A percentile compares a stretch with the other conserved stretches of the same genome.
Evolutionary conservation across 352 stramenopile genomes (phyloP).

Genomic region (Hyaloperonospora brassicae): DNA sequence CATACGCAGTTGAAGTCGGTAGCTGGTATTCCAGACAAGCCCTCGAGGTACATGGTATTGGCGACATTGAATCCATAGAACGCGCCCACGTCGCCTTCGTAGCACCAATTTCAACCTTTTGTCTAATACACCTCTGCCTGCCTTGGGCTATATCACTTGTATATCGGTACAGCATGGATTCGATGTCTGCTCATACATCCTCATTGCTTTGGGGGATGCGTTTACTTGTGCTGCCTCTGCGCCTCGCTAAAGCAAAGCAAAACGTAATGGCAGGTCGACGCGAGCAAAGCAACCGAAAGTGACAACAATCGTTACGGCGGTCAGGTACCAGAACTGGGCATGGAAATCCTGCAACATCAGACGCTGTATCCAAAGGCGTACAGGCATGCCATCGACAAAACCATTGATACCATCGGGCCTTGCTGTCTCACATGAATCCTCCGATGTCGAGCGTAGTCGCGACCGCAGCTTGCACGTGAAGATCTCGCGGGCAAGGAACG

Average conservation of each 20-base stretch:
- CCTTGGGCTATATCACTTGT: conserved; percentile 19
- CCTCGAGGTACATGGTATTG: conserved; percentile 91
- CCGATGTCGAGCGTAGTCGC: conserved; percentile 31
- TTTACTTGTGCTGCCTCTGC: neutral
- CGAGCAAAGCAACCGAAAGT: conserved; percentile 82
- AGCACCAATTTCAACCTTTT: conserved; percentile 10
- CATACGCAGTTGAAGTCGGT: conserved; percentile 33
- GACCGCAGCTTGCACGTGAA: conserved; percentile 77
- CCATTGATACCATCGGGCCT: conserved; percentile 21
- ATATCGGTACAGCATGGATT: conserved; percentile 5
- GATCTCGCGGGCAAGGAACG: conserved; percentile 76
- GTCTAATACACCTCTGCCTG: conserved; percentile 4
- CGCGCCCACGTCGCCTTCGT: conserved; percentile 25
- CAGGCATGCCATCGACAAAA: conserved; percentile 58
- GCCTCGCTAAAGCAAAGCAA: conserved; percentile 47
- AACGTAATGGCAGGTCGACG: conserved; percentile 61
- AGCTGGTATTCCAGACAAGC: conserved; percentile 66
- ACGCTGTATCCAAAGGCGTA: conserved; percentile 71
- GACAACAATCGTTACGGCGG: conserved; percentile 69
- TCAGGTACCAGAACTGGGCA: conserved; percentile 83
- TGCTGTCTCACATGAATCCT: conserved; percentile 16
- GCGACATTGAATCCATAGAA: conserved; percentile 85
- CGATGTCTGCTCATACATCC: neutral
- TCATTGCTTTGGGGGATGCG: neutral
- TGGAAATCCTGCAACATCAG: conserved; percentile 84